These are phyloP conservation scores for Penicillium ochrochloron DNA, from an alignment of 495 filamentous ascomycete species.

Conservation along the genomic window DNA sequence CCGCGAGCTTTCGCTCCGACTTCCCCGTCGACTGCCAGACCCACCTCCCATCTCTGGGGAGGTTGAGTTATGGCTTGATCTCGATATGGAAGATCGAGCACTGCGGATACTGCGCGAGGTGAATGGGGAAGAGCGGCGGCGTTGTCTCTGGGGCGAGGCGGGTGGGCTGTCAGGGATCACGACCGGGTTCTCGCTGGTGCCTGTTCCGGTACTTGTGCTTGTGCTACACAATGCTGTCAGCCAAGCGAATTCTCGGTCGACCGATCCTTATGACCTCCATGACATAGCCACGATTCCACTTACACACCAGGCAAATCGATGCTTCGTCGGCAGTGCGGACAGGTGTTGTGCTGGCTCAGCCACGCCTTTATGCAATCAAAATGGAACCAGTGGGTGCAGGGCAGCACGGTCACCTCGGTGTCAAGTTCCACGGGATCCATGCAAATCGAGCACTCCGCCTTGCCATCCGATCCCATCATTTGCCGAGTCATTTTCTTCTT, in stretches of 20 bases:
- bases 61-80: conserved; percentile 14
- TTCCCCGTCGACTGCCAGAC: conserved; percentile 16
- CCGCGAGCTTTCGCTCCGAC: conserved; percentile 23
- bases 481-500: conserved; percentile 67
- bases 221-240: conserved; percentile 27
- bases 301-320: conserved; percentile 56
- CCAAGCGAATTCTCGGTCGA: conserved; percentile 67
- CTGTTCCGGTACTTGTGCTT: conserved; percentile 25
- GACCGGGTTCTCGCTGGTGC: conserved; percentile 40
- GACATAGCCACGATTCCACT: conserved; percentile 20
- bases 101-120: conserved; percentile 18
- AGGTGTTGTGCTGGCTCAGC: conserved; percentile 88
- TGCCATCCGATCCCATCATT: conserved; percentile 67
- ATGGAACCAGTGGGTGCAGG: conserved; percentile 94
- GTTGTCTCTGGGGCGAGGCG: conserved; percentile 15
- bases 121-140: conserved; percentile 29
- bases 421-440: conserved; percentile 82
- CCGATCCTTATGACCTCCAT: conserved; percentile 56
- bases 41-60: conserved; percentile 14
- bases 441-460: conserved; percentile 87
- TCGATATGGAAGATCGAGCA: conserved; percentile 28
- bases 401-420: conserved; percentile 76
- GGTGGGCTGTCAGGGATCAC: conserved; percentile 35
- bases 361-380: conserved; percentile 75
- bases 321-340: conserved; percentile 81